Evolutionary conservation across 176 grass and related monocot genomes (phyloP).

Genomic region (Rhynchospora tenuis): DNA sequence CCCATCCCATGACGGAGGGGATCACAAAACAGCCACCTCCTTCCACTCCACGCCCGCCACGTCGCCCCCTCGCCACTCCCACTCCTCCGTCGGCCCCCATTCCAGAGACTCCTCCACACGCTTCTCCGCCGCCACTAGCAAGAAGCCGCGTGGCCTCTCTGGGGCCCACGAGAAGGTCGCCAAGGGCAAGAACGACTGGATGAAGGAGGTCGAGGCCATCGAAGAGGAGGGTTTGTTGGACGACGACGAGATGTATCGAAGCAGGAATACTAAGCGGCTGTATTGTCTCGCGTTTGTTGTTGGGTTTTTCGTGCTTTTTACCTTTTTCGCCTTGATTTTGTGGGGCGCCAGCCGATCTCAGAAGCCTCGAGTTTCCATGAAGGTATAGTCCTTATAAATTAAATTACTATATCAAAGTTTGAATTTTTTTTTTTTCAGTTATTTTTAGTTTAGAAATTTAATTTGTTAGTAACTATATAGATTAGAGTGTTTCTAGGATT

Average conservation of each 20-base stretch:
- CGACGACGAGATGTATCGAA: slow-evolving; percentile 37
- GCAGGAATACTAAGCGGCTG: slow-evolving; percentile 47
- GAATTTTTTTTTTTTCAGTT: not conserved
- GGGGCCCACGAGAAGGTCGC: slow-evolving; percentile 34
- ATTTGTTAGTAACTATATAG: not conserved
- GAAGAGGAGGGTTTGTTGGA: slow-evolving; percentile 70
- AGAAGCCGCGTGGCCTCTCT: not conserved
- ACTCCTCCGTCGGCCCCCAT: slow-evolving; percentile 65
- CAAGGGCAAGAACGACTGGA: slow-evolving; percentile 19
- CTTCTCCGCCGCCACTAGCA: slow-evolving; percentile 46
- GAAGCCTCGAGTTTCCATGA: slow-evolving; percentile 61
- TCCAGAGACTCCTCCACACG: slow-evolving; percentile 61
- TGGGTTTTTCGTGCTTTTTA: slow-evolving; percentile 60
- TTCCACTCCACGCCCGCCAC: slow-evolving; percentile 73
- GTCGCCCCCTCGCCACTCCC: slow-evolving; percentile 64
- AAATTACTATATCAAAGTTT: not conserved
- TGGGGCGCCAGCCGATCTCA: slow-evolving; percentile 88
- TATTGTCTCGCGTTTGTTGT: slow-evolving; percentile 54
- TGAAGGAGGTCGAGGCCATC: slow-evolving; percentile 75
- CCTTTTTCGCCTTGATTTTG: slow-evolving; percentile 94
- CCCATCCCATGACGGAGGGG: slow-evolving; percentile 79
- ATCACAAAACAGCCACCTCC: slow-evolving; percentile 59
- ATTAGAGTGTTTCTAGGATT: not conserved
- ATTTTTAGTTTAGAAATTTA: not conserved
- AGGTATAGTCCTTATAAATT: slow-evolving; percentile 22